A percentile compares a stretch with the other conserved stretches of the same genome.
phyloP scores from a whole-genome alignment of 1,284 basidiomycete genomes.

The Volvariella surrecta region DNA sequence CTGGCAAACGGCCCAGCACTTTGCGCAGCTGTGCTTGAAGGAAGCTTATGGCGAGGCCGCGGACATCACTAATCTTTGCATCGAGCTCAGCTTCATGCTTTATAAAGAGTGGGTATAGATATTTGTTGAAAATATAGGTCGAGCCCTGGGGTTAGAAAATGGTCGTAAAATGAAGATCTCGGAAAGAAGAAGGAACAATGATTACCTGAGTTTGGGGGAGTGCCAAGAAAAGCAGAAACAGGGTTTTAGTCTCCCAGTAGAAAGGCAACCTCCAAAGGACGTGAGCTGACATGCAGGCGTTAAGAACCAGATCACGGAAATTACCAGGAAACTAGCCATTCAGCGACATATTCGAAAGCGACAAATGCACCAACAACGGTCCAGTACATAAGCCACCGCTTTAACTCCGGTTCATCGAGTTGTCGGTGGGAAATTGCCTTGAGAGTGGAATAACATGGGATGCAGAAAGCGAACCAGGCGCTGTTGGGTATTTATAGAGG shows the following conservation, averaged over 20 bases:
- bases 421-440: conserved; percentile 57
- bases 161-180: conserved; percentile 4
- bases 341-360: conserved; percentile 59
- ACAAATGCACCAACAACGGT: conserved; percentile 47
- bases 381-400: conserved; percentile 57
- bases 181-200: conserved; percentile 9
- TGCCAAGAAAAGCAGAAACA: conserved; percentile 65
- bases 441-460: conserved; percentile 57
- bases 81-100: conserved; percentile 66
- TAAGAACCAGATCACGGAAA: conserved; percentile 12
- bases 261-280: conserved; percentile 58
- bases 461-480: conserved; percentile 61
- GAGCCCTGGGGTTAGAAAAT: conserved; percentile 45
- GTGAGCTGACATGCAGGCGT: conserved; percentile 8
- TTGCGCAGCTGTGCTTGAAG: conserved; percentile 33
- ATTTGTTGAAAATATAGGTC: conserved; percentile 58
- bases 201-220: conserved; percentile 67
- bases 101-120: conserved; percentile 58
- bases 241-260: conserved; percentile 67
- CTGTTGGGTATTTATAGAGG: conserved; percentile 23
- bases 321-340: conserved; percentile 67
- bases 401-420: conserved; percentile 46
- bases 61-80: conserved; percentile 45
- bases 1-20: too few relatives aligned
- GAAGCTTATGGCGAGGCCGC: conserved; percentile 43